Evolutionary conservation across 495 filamentous ascomycete species (phyloP).

Genomic region (Elaphomyces granulatus): DNA sequence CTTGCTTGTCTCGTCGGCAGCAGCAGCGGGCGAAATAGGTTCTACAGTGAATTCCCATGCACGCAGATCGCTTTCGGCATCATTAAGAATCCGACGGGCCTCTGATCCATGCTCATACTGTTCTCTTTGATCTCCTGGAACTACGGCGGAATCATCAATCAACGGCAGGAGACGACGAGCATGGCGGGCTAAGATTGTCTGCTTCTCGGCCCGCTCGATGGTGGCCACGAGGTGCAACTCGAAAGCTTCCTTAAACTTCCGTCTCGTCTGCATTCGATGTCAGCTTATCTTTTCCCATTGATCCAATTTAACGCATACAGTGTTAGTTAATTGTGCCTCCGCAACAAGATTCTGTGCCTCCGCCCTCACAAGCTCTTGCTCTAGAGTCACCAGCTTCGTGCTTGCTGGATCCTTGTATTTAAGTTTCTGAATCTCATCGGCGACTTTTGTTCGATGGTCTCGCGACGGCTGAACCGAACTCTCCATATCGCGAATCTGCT

Average conservation of each 20-base stretch:
- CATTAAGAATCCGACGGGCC: slow-evolving; percentile 75
- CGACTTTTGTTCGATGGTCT: slow-evolving; percentile 68
- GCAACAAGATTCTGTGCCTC: slow-evolving; percentile 94
- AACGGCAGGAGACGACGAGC: slow-evolving; percentile 71
- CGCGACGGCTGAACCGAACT: slow-evolving; percentile 80
- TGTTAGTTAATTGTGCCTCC: slow-evolving; percentile 90
- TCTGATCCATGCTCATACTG: slow-evolving; percentile 48
- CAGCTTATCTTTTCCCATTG: not conserved
- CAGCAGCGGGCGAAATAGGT: slow-evolving; percentile 31
- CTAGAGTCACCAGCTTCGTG: slow-evolving; percentile 58
- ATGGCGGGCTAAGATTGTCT: slow-evolving; percentile 81
- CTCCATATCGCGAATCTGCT: slow-evolving; percentile 87
- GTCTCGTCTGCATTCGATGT: slow-evolving; percentile 50
- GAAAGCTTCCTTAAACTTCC: slow-evolving; percentile 89
- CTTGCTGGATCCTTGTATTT: slow-evolving; percentile 80
- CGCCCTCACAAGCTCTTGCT: slow-evolving; percentile 90
- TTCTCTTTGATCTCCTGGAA: slow-evolving; percentile 64
- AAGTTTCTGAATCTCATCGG: slow-evolving; percentile 78
- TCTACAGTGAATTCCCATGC: slow-evolving; percentile 52
- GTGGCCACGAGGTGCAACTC: slow-evolving; percentile 72
- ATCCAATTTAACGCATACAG: slow-evolving; percentile 38
- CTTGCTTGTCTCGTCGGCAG: not conserved
- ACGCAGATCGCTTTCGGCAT: slow-evolving; percentile 76
- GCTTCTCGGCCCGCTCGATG: slow-evolving; percentile 93
- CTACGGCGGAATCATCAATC: slow-evolving; percentile 81